Conservation (phyloP, 805 yeast genomes). For the Nakazawaea pomicola region DNA sequence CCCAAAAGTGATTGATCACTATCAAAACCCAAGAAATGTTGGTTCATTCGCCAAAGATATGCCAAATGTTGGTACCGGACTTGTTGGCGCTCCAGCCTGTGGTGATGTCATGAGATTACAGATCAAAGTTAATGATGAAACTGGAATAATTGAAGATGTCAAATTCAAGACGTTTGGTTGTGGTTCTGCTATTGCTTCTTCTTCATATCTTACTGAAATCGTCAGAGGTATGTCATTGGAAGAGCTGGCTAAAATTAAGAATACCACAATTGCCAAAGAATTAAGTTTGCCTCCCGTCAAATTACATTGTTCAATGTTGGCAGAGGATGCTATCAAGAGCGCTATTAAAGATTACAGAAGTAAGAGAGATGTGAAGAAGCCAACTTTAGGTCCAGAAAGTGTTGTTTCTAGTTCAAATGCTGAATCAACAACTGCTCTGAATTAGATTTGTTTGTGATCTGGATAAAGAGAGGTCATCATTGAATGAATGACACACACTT, state of each 20-base stretch:
- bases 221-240: constrained; percentile 93
- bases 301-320: constrained; percentile 96
- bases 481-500: not conserved
- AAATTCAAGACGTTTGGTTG: constrained; percentile 99
- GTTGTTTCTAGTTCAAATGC: constrained; percentile 28
- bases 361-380: constrained; percentile 54
- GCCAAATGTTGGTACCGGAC: constrained; percentile 85
- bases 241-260: constrained; percentile 89
- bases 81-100: constrained; percentile 99
- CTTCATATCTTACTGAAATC: constrained; percentile 90
- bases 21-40: constrained; percentile 94
- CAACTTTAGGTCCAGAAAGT: constrained; percentile 57
- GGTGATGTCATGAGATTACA: constrained; percentile 99
- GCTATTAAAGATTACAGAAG: constrained; percentile 93
- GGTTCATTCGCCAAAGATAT: constrained; percentile 83
- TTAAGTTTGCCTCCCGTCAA: constrained; percentile 94
- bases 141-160: constrained; percentile 91
- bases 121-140: constrained; percentile 83
- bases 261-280: constrained; percentile 92
- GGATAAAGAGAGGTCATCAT: too few species aligned
- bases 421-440: constrained; percentile 8
- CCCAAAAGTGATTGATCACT: constrained; percentile 92
- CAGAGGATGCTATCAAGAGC: constrained; percentile 97
- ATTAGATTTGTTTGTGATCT: not conserved
- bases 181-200: constrained; percentile 95